A percentile compares a stretch with the other conserved stretches of the same genome.
Conservation (phyloP, 2,329 filamentous ascomycete species). For the Diaporthe velutina region DNA sequence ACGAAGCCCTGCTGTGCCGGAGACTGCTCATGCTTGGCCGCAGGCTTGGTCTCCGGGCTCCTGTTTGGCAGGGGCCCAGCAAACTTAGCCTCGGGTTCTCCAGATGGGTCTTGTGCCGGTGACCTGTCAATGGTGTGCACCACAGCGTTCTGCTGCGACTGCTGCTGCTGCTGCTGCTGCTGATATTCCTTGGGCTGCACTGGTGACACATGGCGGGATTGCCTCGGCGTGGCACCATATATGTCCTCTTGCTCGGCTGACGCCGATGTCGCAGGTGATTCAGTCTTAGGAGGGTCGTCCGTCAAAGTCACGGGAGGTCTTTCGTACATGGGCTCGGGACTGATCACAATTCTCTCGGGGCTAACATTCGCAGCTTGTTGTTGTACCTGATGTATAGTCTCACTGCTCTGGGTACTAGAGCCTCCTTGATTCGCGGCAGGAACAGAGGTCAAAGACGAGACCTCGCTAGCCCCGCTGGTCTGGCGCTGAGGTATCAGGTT, state of each 20-base stretch:
- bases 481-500: slow-evolving; percentile 44
- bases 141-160: slow-evolving; percentile 7
- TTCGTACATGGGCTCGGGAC: slow-evolving; percentile 30
- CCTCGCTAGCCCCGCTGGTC: slow-evolving; percentile 45
- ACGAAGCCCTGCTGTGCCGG: slow-evolving; percentile 15
- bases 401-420: slow-evolving; percentile 24
- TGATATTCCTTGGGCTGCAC: neutral
- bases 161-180: slow-evolving; percentile 40
- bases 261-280: slow-evolving; percentile 36
- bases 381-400: slow-evolving; percentile 27
- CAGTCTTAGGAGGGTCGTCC: slow-evolving; percentile 38
- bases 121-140: slow-evolving; percentile 18
- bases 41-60: slow-evolving; percentile 26
- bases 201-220: slow-evolving; percentile 26
- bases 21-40: slow-evolving; percentile 35
- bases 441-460: slow-evolving; percentile 43
- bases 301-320: slow-evolving; percentile 35
- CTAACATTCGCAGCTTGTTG: neutral
- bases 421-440: slow-evolving; percentile 33
- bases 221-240: slow-evolving; percentile 50
- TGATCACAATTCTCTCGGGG: slow-evolving; percentile 2
- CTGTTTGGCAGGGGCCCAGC: slow-evolving; percentile 36
- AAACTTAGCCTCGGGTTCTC: slow-evolving; percentile 37
- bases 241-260: slow-evolving; percentile 48
- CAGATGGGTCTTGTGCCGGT: slow-evolving; percentile 22